Conservation (phyloP, 306 rosid species). For the Casuarina cunninghamiana region DNA sequence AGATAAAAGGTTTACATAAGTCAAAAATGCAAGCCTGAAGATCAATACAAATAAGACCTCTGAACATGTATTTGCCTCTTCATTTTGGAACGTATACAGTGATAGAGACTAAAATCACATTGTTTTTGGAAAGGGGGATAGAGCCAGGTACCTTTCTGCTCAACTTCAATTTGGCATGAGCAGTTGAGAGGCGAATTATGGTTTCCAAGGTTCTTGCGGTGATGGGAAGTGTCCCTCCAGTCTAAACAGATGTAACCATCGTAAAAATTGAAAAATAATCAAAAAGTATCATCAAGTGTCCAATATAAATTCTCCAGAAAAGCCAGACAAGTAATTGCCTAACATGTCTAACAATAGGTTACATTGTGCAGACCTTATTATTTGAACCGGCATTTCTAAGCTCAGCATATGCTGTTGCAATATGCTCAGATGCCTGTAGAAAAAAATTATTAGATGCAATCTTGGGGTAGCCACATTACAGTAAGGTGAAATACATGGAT, state of each 20-base stretch:
- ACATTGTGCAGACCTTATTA: conserved; percentile 59
- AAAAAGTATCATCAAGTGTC: conserved; percentile 9
- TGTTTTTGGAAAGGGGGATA: background rate
- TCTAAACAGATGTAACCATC: conserved; percentile 53
- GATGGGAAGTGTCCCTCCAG: conserved; percentile 96
- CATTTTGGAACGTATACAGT: background rate
- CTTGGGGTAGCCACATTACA: conserved; percentile 9
- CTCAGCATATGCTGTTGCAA: conserved; percentile 92
- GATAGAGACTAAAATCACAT: background rate
- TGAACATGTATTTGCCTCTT: background rate
- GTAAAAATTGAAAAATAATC: conserved; percentile 22
- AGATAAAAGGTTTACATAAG: background rate
- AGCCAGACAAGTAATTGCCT: background rate
- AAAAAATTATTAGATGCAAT: conserved; percentile 17
- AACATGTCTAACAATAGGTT: background rate
- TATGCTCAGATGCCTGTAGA: conserved; percentile 87
- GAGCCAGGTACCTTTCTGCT: conserved; percentile 62
- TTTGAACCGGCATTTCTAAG: conserved; percentile 80
- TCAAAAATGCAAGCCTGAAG: background rate
- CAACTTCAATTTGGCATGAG: conserved; percentile 93
- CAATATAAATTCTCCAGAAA: conserved; percentile 5
- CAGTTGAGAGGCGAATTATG: conserved; percentile 95
- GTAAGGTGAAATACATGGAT: conserved; percentile 14
- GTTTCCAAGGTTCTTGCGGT: conserved; percentile 99
- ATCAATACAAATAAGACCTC: background rate